Base-by-base conservation (phyloP, 441 rosid genomes). In the Brassica hybrid region DNA sequence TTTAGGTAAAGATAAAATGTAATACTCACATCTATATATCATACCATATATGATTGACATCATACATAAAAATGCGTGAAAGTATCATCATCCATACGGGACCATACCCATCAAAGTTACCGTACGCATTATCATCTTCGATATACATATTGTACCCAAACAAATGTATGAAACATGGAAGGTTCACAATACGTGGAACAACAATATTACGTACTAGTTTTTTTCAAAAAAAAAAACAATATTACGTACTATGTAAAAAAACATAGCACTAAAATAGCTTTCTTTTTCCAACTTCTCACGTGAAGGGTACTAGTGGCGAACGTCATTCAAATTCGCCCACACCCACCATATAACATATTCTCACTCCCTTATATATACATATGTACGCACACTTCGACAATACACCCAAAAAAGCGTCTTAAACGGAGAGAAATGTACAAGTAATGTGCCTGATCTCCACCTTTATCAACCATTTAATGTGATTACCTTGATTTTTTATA, bases 281-380 rank as follows among this genome's bases (percentile, higher is more conserved):
- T 45, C 14, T 43, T 30, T 65, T 66, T 71, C 66, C 17, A 65
- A 65, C 32, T 48, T 71, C 61, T 78, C 81, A 77, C 77, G 69
- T 77, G 81, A 54, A 70, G 72, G 43, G 8, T 45, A 66, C 73
- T 59, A 66, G 68, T 72, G 68, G 81, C 45, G 14, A 72, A 72
- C 68, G 81, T 72, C 77, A 60, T 66, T 67, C 73, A 36, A 59
- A 67, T 23, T 72, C 17, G 67, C 73, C 67, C 69, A 78, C 73
- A 72, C 65, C 73, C 72, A 77, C 76, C 72, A 66, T 66, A 17
- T 58, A 59, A 32, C 60, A 72, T 67, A 64, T 48, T 48, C 77
- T 67, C 72, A 65, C 14, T 71, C 71, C 64, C 58, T 63, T 69
- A 71, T 77, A 77, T 78, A 77, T 43, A 77, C 57, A 17, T 50